Conservation (phyloP, 2,329 filamentous ascomycete genomes). For the Plectosphaerella cucumerina region DNA sequence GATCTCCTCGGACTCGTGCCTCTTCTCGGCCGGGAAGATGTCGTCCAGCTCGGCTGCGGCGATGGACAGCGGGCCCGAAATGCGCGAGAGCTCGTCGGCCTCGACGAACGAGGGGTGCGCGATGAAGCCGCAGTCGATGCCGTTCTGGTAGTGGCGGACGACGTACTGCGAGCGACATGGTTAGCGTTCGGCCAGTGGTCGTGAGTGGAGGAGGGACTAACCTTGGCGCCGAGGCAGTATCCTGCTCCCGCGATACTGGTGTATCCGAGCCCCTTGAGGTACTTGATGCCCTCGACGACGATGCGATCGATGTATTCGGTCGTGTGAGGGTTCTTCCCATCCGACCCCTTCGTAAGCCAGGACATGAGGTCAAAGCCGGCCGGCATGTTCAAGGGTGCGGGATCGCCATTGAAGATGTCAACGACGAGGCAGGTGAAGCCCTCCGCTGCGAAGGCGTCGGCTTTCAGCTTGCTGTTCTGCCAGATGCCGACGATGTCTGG, state of each 20-base stretch:
- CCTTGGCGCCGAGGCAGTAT: slow-evolving; percentile 72
- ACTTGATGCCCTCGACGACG: slow-evolving; percentile 39
- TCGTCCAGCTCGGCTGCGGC: slow-evolving; percentile 59
- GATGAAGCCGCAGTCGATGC: slow-evolving; percentile 66
- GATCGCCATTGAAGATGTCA: slow-evolving; percentile 35
- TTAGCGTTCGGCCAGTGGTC: no score
- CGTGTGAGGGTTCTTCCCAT: slow-evolving; percentile 42
- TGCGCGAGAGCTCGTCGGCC: slow-evolving; percentile 59
- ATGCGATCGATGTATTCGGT: slow-evolving; percentile 26
- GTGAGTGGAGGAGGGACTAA: no score
- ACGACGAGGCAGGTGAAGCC: slow-evolving; percentile 33
- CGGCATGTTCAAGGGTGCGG: no score
- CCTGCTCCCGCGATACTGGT: slow-evolving; percentile 62
- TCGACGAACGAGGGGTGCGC: slow-evolving; percentile 77
- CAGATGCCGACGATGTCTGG: slow-evolving; percentile 49
- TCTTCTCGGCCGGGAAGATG: slow-evolving; percentile 61
- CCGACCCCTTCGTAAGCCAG: slow-evolving; percentile 35
- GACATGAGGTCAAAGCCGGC: slow-evolving; percentile 17
- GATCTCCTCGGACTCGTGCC: slow-evolving; percentile 60
- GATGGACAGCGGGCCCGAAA: slow-evolving; percentile 66
- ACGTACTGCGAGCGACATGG: slow-evolving; percentile 44
- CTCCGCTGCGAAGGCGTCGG: slow-evolving; percentile 33
- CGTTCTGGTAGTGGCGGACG: slow-evolving; percentile 58
- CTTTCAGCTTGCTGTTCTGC: slow-evolving; percentile 36
- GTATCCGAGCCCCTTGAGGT: slow-evolving; percentile 51